Evolutionary conservation across 441 rosid genomes (phyloP), one percentile per base, ranked within the genome.

Genomic region (Adansonia gregorii): DNA sequence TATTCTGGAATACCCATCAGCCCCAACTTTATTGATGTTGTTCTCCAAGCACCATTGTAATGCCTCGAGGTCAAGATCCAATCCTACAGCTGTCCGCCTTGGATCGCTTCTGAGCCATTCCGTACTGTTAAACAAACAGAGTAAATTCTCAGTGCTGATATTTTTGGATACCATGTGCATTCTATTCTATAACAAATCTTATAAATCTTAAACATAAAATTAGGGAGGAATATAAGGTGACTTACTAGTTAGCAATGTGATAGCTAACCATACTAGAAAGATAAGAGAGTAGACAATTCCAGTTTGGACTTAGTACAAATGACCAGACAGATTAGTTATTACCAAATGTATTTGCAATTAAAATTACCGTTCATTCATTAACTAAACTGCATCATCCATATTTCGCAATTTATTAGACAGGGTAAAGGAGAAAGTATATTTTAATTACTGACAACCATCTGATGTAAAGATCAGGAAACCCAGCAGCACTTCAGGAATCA

Each of bases 1-100:
- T 75, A 94, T 88, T 83, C 97, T 89, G 35, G 93, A 91, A 81
- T 81, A 88, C 74, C 76, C 89, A 69, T 91, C 95, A 75, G 89
- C 81, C 54, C 95, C 91, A 64, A 92, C 76, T 82, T 88, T 88
- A 78, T 82, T 87, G 6, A 93, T 45, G 81, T 94, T 93, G 83
- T 94, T 89, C 77, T 92, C 90, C 83, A 90, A 73, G 78, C 95
- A 94, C 97, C 95, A 90, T 65, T 90, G 82, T 66, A 93, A 81
- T n/a, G 97, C 97, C 88, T 94, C 94, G 0, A 93, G 73, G 67
- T 94, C 98, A 54, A 93, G 86, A 87, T 93, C 97, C 80, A 94
- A 82, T 56, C 97, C 98, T 79, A 93, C 82, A 55, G 97, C 94
- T 84, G 97, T 93, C 79, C 97, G 74, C 77, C 91, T 88, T 14